phyloP scores from a whole-genome alignment of 2,329 filamentous ascomycete species.

The Aspergillus brasiliensis region DNA sequence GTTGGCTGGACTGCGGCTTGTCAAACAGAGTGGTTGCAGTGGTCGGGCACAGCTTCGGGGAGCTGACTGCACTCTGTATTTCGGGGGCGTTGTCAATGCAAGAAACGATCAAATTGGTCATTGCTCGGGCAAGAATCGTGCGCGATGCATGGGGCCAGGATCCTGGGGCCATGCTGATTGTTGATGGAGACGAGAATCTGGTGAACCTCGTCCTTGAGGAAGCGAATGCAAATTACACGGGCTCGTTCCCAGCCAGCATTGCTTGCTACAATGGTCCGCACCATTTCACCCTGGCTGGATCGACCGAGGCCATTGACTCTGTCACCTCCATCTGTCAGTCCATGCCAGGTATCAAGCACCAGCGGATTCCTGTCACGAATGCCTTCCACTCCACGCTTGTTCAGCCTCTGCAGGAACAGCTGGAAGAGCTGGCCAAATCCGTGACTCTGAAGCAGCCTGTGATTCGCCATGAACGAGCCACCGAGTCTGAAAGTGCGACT shows the following conservation, averaged over 20 bases:
- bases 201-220: constrained; percentile 24
- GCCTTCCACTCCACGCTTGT: constrained; percentile 52
- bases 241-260: constrained; percentile 29
- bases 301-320: constrained; percentile 33
- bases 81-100: constrained; percentile 32
- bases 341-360: constrained; percentile 28
- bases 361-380: constrained; percentile 50
- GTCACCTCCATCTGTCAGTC: constrained; percentile 6
- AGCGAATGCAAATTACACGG: neutral
- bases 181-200: constrained; percentile 33
- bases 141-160: constrained; percentile 35
- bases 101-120: constrained; percentile 35
- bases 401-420: constrained; percentile 32
- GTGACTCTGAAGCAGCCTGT: constrained; percentile 36
- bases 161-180: constrained; percentile 36
- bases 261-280: constrained; percentile 53
- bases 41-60: constrained; percentile 45
- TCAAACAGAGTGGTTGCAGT: constrained; percentile 30
- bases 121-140: constrained; percentile 35
- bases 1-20: constrained; percentile 45
- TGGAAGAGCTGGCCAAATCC: constrained; percentile 21
- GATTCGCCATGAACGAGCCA: constrained; percentile 31
- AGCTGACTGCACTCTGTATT: constrained; percentile 40
- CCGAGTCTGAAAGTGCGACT: constrained; percentile 18
- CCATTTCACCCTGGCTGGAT: constrained; percentile 49